Percentiles rank a stretch among this genome's conserved stretches.
These are phyloP conservation scores for Elasticomyces elasticus DNA, from an alignment of 495 filamentous ascomycete species.

Conservation along the genomic window DNA sequence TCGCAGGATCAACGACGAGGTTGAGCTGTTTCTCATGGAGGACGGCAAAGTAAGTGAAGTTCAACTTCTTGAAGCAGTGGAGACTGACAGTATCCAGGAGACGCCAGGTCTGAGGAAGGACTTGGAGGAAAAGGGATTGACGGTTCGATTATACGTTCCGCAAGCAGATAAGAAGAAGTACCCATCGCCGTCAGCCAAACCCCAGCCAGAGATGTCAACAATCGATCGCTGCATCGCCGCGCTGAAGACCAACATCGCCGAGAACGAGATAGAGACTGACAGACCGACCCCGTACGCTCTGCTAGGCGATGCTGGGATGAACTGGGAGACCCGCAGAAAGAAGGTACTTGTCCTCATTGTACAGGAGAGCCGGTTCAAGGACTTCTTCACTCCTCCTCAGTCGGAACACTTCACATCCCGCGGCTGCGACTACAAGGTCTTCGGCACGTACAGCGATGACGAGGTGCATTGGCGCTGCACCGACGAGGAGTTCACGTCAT, in stretches of 20 bases:
- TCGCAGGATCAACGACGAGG: conserved; percentile 1
- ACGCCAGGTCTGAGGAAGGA: too few species aligned
- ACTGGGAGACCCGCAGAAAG: background rate
- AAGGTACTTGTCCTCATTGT: conserved; percentile 1
- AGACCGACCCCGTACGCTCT: background rate
- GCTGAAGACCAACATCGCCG: background rate
- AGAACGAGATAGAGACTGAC: background rate
- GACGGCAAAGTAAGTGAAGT: background rate
- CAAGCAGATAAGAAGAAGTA: too few species aligned
- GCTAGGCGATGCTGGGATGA: background rate
- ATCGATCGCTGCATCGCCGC: background rate
- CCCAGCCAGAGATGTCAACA: too few species aligned
- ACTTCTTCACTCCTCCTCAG: background rate
- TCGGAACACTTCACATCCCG: background rate
- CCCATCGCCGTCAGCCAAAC: too few species aligned
- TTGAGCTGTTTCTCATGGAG: conserved; percentile 6
- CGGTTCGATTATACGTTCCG: too few species aligned
- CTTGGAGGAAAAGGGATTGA: too few species aligned
- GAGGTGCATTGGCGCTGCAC: background rate
- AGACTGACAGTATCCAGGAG: too few species aligned
- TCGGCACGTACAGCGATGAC: background rate
- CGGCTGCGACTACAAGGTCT: background rate
- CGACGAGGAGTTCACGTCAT: background rate
- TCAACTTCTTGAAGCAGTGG: background rate
- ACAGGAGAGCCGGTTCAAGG: background rate